Percentiles rank a stretch among this genome's conserved stretches.
Conservation (phyloP, 1,284 basidiomycete genomes). For the Somion occarium region DNA sequence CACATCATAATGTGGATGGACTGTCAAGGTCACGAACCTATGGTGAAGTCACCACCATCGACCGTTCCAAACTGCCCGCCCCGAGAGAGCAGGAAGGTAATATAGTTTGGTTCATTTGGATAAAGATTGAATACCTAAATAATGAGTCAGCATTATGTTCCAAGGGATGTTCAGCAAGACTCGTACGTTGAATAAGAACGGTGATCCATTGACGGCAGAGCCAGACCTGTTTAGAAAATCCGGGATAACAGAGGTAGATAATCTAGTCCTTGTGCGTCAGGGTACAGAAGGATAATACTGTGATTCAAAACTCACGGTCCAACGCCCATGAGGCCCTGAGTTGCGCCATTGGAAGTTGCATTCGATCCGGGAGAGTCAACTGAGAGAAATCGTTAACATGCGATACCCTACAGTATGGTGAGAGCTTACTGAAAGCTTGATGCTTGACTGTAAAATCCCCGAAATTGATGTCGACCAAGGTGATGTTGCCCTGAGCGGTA, state of each 20-base stretch:
- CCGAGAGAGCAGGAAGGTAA: background rate
- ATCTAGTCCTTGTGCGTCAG: background rate
- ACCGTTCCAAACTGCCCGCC: conserved; percentile 13
- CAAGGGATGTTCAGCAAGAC: background rate
- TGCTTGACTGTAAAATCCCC: conserved; percentile 7
- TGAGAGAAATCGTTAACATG: background rate
- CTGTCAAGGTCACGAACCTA: no score
- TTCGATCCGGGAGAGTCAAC: conserved; percentile 5
- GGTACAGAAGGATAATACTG: background rate
- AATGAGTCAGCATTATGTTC: background rate
- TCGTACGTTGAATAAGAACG: background rate
- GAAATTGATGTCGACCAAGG: conserved; percentile 1
- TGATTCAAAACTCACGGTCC: conserved; percentile 3
- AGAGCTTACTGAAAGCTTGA: conserved; percentile 6
- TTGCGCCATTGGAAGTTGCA: background rate
- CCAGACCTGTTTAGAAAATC: background rate
- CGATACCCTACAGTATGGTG: background rate
- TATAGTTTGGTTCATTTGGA: background rate
- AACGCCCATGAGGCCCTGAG: conserved; percentile 3
- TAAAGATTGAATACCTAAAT: background rate
- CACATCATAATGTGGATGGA: conserved; percentile 4
- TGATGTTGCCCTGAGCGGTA: background rate
- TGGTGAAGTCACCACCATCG: conserved; percentile 21
- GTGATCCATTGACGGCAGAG: background rate
- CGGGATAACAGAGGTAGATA: background rate